Evolutionary conservation across 2,329 filamentous ascomycete species (phyloP).

Genomic region (Grosmannia clavigera): DNA sequence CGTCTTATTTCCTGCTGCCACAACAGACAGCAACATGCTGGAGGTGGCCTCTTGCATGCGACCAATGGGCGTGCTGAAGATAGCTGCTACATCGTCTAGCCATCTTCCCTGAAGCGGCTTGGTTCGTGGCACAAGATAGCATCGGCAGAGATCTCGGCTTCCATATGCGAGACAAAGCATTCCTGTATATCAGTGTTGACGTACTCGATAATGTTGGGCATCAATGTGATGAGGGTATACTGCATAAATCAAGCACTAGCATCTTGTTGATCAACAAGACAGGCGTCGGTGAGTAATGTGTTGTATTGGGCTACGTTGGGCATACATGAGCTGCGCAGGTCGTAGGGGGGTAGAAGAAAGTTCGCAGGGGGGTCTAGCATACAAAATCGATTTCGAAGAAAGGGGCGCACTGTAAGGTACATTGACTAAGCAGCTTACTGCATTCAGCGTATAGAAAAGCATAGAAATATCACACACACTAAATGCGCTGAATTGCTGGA

Average conservation of each 20-base stretch:
- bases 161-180: neutral
- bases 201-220: neutral
- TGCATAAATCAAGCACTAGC: neutral
- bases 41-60: neutral
- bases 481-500: too few relatives aligned
- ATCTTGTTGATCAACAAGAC: neutral
- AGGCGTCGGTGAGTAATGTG: neutral
- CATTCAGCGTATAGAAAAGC: too few relatives aligned
- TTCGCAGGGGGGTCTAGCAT: too few relatives aligned
- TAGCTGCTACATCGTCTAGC: neutral
- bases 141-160: neutral
- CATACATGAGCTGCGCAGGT: neutral
- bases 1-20: neutral
- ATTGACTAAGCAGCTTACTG: too few relatives aligned
- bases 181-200: neutral
- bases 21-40: neutral
- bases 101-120: neutral
- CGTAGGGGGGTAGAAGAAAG: too few relatives aligned
- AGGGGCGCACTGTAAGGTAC: too few relatives aligned
- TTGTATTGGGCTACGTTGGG: neutral
- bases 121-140: neutral
- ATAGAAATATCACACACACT: too few relatives aligned
- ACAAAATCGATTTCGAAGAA: too few relatives aligned
- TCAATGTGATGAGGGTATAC: neutral
- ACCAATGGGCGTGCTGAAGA: neutral